Base-by-base conservation (phyloP, 805 yeast species). In the Saturnispora zaruensis region DNA sequence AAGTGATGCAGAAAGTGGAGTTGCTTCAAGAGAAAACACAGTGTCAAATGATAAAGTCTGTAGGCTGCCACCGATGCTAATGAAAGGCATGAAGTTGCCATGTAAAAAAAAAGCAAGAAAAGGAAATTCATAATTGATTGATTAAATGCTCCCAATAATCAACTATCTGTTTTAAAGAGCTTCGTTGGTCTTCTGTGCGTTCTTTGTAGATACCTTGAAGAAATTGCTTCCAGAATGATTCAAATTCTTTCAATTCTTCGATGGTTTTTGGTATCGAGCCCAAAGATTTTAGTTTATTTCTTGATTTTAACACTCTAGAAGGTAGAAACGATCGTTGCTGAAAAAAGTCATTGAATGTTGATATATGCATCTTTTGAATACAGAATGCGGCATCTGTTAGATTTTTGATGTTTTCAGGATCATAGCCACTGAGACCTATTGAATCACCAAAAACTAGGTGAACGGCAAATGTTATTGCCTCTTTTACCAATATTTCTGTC, bases 311-410 rank as follows among this genome's bases (percentile, higher is more conserved):
- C 23, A 51, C 14, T 7, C 45, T 51, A 34, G 58, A 47, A 21
- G 66, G 64, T 32, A 57, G 47, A 37, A 53, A 53, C 8, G 54
- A 23, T 6, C 41, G 44, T 8, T 53, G 48, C 3, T 49, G 50
- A 50, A 82, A 76, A 50, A 73, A 76, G 2, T 69, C 76, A 4
- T 74, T 62, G 58, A 85, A 85, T 1, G 78, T 83, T 1, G 88
- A 72, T 1, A 78, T 59, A 75, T 81, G 74, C 57, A 70, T 78
- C 55, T 75, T 61, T 6, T 66, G 64, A 13, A 85, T 59, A 4
- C 67, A 62, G 1, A 63, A 55, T 2, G 75, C 63, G 21, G 79
- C 72, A 49, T 74, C 79, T 2, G 40, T 45, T n/a, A 84, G 55
- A 7, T 67, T 63, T 0, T 36, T 38, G 1, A 77, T 54, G 2